These are phyloP conservation scores for Erigeron philadelphicus DNA, from an alignment of 140 eudicot species.

Conservation along the genomic window DNA sequence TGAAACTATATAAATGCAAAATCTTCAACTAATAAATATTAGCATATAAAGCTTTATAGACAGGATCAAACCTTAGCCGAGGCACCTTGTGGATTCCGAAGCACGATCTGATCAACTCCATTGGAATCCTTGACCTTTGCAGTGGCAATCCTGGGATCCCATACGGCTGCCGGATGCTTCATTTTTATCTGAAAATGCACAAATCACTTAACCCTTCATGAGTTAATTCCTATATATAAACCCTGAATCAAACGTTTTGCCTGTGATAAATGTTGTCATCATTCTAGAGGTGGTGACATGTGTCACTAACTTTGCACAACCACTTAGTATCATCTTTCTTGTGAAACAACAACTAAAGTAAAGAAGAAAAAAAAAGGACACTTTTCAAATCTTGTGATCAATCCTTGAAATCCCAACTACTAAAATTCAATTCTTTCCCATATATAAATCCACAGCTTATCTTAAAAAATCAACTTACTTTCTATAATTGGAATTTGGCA, in stretches of 20 bases:
- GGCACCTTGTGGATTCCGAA: slow-evolving; percentile 62
- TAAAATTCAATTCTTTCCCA: slow-evolving; percentile 18
- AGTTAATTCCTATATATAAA: slow-evolving; percentile 21
- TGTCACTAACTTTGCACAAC: slow-evolving; percentile 24
- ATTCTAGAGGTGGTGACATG: slow-evolving; percentile 29
- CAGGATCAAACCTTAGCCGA: slow-evolving; percentile 49
- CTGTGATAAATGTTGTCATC: slow-evolving; percentile 25
- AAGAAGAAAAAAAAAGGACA: not conserved
- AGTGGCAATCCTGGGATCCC: slow-evolving; percentile 52
- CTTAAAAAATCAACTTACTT: slow-evolving; percentile 14
- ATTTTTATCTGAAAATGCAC: slow-evolving; percentile 41
- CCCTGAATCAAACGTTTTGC: slow-evolving; percentile 30
- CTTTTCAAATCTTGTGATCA: slow-evolving; percentile 29
- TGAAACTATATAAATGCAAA: slow-evolving; percentile 2
- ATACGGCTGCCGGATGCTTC: slow-evolving; percentile 66
- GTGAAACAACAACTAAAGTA: slow-evolving; percentile 1
- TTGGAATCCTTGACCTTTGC: slow-evolving; percentile 60
- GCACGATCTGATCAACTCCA: slow-evolving; percentile 60
- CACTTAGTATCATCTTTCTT: slow-evolving; percentile 25
- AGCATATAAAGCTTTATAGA: not conserved
- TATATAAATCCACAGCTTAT: slow-evolving; percentile 13
- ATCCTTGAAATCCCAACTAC: slow-evolving; percentile 28
- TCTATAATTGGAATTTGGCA: slow-evolving; percentile 25
- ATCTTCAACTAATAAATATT: not conserved
- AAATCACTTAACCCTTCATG: slow-evolving; percentile 1